Percentiles rank a stretch among this genome's conserved stretches.
Conservation (phyloP, 2,329 filamentous ascomycete species). For the Hypoxylon sp. region DNA sequence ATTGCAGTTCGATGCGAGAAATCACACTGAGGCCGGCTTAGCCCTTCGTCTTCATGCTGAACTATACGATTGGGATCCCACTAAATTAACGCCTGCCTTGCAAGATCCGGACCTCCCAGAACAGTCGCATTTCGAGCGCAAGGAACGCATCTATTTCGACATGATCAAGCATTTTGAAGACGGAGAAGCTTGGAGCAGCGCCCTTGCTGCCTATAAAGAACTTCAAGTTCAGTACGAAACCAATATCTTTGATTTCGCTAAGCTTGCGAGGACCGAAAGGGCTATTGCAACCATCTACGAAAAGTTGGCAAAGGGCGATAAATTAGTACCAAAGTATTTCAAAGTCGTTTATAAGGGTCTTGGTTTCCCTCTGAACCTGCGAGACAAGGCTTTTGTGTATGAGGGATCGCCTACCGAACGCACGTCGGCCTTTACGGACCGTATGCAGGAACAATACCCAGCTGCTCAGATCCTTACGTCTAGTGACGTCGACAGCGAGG, state of each 20-base stretch:
- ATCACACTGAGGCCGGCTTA: slow-evolving; percentile 89
- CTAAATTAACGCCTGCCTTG: slow-evolving; percentile 74
- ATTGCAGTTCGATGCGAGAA: slow-evolving; percentile 81
- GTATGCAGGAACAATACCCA: slow-evolving; percentile 92
- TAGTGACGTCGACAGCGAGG: slow-evolving; percentile 78
- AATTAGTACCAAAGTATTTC: slow-evolving; percentile 87
- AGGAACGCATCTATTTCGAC: slow-evolving; percentile 91
- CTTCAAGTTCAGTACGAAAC: slow-evolving; percentile 91
- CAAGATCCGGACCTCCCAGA: slow-evolving; percentile 82
- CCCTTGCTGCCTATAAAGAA: slow-evolving; percentile 89
- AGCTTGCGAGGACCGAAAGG: slow-evolving; percentile 88
- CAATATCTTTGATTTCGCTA: slow-evolving; percentile 90
- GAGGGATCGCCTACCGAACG: slow-evolving; percentile 85
- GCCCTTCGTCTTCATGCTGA: slow-evolving; percentile 92
- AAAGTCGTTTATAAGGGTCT: slow-evolving; percentile 90
- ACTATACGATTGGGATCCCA: slow-evolving; percentile 90
- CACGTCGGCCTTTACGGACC: slow-evolving; percentile 86
- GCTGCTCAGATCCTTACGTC: slow-evolving; percentile 83
- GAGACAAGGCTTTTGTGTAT: slow-evolving; percentile 94
- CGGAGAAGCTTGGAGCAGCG: slow-evolving; percentile 93
- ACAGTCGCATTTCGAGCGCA: slow-evolving; percentile 91
- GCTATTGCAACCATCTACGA: slow-evolving; percentile 96
- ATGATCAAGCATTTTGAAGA: slow-evolving; percentile 97
- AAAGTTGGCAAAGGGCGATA: slow-evolving; percentile 85
- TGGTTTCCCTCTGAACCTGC: slow-evolving; percentile 83